Percentiles rank a stretch among this genome's conserved stretches.
phyloP scores from a whole-genome alignment of 2,329 filamentous ascomycete genomes.

The Stachybotrys chartarum region DNA sequence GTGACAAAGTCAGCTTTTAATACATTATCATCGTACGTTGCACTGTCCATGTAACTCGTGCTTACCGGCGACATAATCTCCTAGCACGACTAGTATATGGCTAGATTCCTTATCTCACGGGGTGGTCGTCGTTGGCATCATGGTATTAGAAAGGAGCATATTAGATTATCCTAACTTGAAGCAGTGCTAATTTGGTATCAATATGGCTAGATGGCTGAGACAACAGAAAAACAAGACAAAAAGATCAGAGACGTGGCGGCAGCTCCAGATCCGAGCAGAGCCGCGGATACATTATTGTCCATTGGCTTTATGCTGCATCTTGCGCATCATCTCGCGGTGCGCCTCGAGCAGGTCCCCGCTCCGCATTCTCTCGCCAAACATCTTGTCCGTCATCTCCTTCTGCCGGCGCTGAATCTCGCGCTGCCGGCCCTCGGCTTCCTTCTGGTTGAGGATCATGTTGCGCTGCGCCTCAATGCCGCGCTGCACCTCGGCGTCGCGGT shows the following conservation, averaged over 20 bases:
- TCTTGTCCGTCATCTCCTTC: slow-evolving; percentile 51
- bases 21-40: neutral
- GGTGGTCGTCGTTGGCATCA: no score
- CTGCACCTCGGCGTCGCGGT: slow-evolving; percentile 28
- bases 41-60: no score
- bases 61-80: neutral
- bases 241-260: neutral
- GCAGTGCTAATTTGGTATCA: neutral
- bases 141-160: no score
- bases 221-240: neutral
- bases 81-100: neutral
- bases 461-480: slow-evolving; percentile 47
- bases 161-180: neutral
- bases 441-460: slow-evolving; percentile 51
- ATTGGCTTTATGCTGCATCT: slow-evolving; percentile 57
- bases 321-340: slow-evolving; percentile 72
- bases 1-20: neutral
- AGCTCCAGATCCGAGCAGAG: no score
- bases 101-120: neutral
- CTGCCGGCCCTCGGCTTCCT: slow-evolving; percentile 53
- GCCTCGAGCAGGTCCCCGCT: slow-evolving; percentile 66
- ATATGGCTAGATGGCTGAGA: neutral
- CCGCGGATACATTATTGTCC: slow-evolving; percentile 9
- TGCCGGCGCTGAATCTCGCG: slow-evolving; percentile 51
- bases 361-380: slow-evolving; percentile 70